Evolutionary conservation across 2,329 filamentous ascomycete genomes (phyloP).

Genomic region (Dissoconium aciculare): DNA sequence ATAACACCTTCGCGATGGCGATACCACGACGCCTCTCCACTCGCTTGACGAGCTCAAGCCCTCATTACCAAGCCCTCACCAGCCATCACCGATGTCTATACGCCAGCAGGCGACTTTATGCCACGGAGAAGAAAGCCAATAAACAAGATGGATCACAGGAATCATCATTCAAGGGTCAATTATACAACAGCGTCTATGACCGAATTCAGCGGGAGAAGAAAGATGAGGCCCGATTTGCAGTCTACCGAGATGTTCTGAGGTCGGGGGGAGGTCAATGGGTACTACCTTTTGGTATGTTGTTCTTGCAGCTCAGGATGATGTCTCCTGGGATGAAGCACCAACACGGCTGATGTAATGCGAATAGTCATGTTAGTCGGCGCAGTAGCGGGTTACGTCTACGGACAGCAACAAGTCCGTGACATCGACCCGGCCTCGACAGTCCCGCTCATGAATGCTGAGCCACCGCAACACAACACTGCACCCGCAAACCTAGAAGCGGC

Average conservation of each 20-base stretch:
- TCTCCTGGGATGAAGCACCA: no score
- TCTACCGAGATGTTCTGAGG: slow-evolving; percentile 21
- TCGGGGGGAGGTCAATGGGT: slow-evolving; percentile 17
- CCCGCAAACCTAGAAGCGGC: slow-evolving; percentile 46
- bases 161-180: slow-evolving; percentile 42
- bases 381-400: slow-evolving; percentile 41
- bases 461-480: slow-evolving; percentile 41
- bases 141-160: slow-evolving; percentile 24
- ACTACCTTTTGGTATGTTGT: slow-evolving; percentile 19
- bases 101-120: slow-evolving; percentile 22
- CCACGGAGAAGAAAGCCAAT: slow-evolving; percentile 23
- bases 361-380: slow-evolving; percentile 36
- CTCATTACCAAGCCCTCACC: no score
- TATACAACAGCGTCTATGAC: slow-evolving; percentile 47
- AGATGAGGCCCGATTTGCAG: slow-evolving; percentile 38
- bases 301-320: no score
- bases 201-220: slow-evolving; percentile 43
- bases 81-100: no score
- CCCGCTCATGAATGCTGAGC: slow-evolving; percentile 33
- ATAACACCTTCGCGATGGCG: no score
- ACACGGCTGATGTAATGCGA: no score
- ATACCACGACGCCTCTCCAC: no score
- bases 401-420: slow-evolving; percentile 33
- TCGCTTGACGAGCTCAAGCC: no score
- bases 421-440: slow-evolving; percentile 40